Base-by-base conservation (phyloP, 2,329 filamentous ascomycete species). In the Xylariaceae sp. region DNA sequence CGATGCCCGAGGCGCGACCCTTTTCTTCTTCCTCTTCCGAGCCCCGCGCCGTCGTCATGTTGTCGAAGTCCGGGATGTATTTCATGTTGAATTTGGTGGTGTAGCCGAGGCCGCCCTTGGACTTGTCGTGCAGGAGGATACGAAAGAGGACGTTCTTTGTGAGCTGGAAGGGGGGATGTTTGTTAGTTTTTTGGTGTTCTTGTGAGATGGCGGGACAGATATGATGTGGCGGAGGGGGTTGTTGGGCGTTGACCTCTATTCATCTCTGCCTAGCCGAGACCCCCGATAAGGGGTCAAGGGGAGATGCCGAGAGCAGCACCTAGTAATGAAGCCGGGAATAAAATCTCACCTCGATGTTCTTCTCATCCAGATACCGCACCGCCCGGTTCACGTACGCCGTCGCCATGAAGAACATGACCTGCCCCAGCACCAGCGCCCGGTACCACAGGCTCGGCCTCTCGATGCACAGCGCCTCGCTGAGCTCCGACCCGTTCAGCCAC, bases 11-110 rank as follows among this genome's bases (percentile, higher is more conserved):
- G 16, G 63, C 31, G 26, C 26, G 26, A 9, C 26, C 9, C 26
- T n/a, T 32, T n/a, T 6, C 30, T 7, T n/a, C 57, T 36, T 62
- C 59, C 45, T 50, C 46, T 1, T 51, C 60, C 3, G 33, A 29
- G 8, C 49, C 50, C 39, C 55, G 52, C 35, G 59, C 56, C 3
- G 61, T 71, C 12, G 64, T 67, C 34, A 60, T 57, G 47, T 56
- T 62, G 17, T 62, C 62, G 15, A 66, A 54, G 19, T 59, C 57
- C 0, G 84, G 83, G 9, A 85, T 67, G 55, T 85, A 85, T 56
- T 88, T 84, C 63, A 89, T 85, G 16, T 83, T 78, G 55, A 89
- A 89, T 8, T 66, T 69, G 2, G 76, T 78, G 53, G 81, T 73
- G 35, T 74, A 68, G 1, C 83, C 79, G 7, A 90, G 67, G 0